phyloP scores from a whole-genome alignment of 345 rosid genomes.

The Populus tremula region DNA sequence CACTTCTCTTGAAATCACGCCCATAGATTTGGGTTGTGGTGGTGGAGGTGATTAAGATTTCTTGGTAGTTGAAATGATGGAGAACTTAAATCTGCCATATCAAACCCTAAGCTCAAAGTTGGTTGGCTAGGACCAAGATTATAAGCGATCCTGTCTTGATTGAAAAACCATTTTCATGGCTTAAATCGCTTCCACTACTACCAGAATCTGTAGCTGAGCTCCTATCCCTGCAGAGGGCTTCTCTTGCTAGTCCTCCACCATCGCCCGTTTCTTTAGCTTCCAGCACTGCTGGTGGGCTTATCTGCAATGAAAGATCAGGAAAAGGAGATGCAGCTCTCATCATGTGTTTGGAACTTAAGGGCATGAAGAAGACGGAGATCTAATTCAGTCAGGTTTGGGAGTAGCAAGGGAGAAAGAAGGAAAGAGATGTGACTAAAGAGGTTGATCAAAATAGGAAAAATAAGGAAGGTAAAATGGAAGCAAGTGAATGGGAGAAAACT shows the following conservation, averaged over 20 bases:
- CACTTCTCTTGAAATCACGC: slow-evolving; percentile 73
- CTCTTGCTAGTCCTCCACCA: slow-evolving; percentile 23
- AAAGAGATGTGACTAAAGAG: neutral
- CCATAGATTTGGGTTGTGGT: slow-evolving; percentile 61
- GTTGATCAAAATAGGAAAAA: slow-evolving; percentile 22
- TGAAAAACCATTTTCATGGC: slow-evolving; percentile 59
- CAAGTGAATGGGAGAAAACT: neutral
- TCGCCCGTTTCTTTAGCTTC: slow-evolving; percentile 17
- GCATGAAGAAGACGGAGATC: slow-evolving; percentile 29
- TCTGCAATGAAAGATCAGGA: slow-evolving; percentile 89
- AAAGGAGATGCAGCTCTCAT: slow-evolving; percentile 34
- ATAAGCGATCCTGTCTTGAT: slow-evolving; percentile 19
- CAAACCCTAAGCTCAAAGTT: slow-evolving; percentile 68
- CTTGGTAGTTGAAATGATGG: slow-evolving; percentile 22
- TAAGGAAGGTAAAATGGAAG: slow-evolving; percentile 18
- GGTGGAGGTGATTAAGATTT: slow-evolving; percentile 31
- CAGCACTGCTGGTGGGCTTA: slow-evolving; percentile 62
- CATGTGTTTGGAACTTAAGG: slow-evolving; percentile 33
- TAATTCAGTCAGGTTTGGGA: slow-evolving; percentile 12
- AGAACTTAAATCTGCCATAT: slow-evolving; percentile 34
- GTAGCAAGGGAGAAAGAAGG: slow-evolving; percentile 9
- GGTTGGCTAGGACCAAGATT: slow-evolving; percentile 36
- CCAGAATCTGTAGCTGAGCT: slow-evolving; percentile 73
- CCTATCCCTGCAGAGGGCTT: slow-evolving; percentile 41
- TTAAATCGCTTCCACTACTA: slow-evolving; percentile 67